These are phyloP conservation scores for Pseudopediastrum boryanum DNA, from an alignment of 139 green algal genomes.

Conservation along the genomic window DNA sequence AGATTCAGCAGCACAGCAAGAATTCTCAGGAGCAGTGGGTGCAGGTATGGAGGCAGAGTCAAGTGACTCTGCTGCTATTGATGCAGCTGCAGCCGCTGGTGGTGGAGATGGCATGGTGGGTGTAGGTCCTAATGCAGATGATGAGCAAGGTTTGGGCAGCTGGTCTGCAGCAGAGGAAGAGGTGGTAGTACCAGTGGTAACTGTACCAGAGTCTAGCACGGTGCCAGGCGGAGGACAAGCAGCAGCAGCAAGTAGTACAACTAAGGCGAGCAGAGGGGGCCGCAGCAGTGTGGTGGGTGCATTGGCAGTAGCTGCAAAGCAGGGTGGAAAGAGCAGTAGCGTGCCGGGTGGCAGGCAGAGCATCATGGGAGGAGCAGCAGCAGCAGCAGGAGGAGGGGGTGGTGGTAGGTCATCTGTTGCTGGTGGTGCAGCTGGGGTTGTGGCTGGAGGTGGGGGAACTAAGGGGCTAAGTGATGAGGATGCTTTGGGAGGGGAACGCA, in stretches of 20 bases:
- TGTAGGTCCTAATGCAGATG: not conserved
- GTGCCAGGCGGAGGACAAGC: not conserved
- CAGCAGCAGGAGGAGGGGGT: not conserved
- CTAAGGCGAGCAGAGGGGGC: conserved; percentile 8
- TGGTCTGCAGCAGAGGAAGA: not conserved
- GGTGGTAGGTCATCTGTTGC: not conserved
- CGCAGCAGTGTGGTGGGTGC: no score
- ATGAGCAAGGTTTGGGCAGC: not conserved
- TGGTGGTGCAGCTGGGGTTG: not conserved
- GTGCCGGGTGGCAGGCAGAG: no score
- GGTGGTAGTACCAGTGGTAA: not conserved
- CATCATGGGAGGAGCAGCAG: not conserved
- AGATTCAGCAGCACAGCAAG: no score
- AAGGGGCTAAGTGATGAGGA: no score
- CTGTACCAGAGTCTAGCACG: not conserved
- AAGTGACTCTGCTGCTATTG: not conserved
- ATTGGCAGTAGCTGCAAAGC: no score
- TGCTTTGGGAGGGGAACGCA: no score
- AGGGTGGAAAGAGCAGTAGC: no score
- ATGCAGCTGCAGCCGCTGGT: not conserved
- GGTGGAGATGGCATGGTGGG: not conserved
- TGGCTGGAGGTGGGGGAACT: no score
- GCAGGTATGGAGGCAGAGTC: not conserved
- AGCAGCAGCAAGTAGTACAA: conserved; percentile 12
- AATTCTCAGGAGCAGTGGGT: no score